phyloP scores from a whole-genome alignment of 2,329 filamentous ascomycete species.

The Exophiala sideris region DNA sequence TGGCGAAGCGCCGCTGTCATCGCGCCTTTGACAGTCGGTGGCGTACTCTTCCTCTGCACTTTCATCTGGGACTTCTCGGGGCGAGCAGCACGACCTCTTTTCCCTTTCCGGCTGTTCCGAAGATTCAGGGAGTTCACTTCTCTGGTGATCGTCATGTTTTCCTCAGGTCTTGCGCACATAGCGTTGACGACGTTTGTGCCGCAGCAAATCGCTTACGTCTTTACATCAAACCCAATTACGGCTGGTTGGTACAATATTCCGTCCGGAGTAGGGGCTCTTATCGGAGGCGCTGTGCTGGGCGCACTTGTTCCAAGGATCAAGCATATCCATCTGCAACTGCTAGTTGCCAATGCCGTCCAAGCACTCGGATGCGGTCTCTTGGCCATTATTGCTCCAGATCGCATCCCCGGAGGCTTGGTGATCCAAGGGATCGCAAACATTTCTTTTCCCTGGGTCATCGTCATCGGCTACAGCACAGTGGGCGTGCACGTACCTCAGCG shows the following conservation, averaged over 20 bases:
- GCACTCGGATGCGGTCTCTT: neutral
- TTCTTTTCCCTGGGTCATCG: conserved; percentile 1
- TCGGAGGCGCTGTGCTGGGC: neutral
- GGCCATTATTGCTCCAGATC: neutral
- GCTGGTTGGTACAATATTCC: conserved; percentile 4
- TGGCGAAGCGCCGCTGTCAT: conserved; percentile 41
- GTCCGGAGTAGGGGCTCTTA: neutral
- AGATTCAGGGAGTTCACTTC: conserved; percentile 3
- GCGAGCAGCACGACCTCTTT: neutral
- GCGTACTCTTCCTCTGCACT: conserved; percentile 35
- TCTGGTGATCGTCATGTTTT: conserved; percentile 2
- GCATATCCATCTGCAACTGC: conserved; percentile 1
- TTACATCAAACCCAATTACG: conserved; percentile 1
- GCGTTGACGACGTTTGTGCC: conserved; percentile 1
- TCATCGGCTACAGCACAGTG: neutral
- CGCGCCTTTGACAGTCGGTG: conserved; percentile 38
- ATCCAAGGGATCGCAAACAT: neutral
- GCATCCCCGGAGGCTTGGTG: neutral
- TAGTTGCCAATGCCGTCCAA: conserved; percentile 1
- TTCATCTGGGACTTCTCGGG: conserved; percentile 37
- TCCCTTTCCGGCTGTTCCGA: conserved; percentile 1
- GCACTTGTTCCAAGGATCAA: neutral
- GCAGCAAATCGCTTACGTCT: conserved; percentile 1
- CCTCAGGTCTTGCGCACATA: neutral
- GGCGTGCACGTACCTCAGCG: conserved; percentile 3